Base-by-base conservation (phyloP, 139 green algal species). In the Astrephomene gubernaculifera region DNA sequence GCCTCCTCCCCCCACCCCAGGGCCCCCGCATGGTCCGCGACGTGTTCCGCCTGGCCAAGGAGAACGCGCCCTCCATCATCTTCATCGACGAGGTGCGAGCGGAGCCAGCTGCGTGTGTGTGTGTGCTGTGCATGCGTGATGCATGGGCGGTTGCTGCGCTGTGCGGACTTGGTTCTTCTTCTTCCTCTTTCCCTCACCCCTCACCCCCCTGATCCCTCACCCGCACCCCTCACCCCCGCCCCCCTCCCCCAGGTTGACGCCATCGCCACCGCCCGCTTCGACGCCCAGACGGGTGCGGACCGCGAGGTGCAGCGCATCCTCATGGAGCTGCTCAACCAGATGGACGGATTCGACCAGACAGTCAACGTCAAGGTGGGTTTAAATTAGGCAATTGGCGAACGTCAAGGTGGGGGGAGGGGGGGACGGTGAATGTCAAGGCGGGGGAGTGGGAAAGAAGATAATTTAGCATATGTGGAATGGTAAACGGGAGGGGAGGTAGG, bases 291-390 rank as follows among this genome's bases (percentile, higher is more conserved):
- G 36, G 92, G 92, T 2, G 93, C 88, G 24, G 90, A 93, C 86
- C 87, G 97, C 22, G 97, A 99, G 91, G 97, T 99, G 79, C 98
- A 99, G 94, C 94, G 98, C 69, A 99, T 99, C 86, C 94, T 99
- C 21, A 99, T 99, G 97, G 98, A 99, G 94, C 95, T 99, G 71
- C 94, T 99, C 43, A 99, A 99, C 82, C 97, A 99, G 94, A 98
- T 98, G 95, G 97, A 99, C 88, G 97, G 97, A 39, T 99, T 99
- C 87, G 97, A 99, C 87, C 97, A 99, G 90, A 98, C 87, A 35
- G 95, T 96, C 33, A 99, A 96, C 81, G 94, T 97, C 63, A 85
- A 85, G 79, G 79, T 76, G 19, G n/a, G n/a, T n/a, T n/a, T n/a
- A n/a, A n/a, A n/a, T n/a, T n/a, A n/a, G n/a, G n/a, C 29, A 2